Evolutionary conservation across 805 yeast species (phyloP).

Genomic region (Candida sakaeoensis): DNA sequence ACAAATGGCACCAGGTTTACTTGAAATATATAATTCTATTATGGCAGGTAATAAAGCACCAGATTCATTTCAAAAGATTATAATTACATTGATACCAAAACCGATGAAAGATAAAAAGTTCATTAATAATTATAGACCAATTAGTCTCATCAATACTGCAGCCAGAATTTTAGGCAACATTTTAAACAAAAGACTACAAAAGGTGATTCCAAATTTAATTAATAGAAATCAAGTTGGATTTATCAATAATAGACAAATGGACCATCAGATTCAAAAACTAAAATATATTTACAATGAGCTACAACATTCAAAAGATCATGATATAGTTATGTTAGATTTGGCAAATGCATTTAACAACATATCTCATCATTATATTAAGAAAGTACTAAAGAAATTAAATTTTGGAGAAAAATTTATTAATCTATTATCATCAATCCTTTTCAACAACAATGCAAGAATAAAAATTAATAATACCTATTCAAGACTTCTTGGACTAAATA

Average conservation of each 20-base stretch:
- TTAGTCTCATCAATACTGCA: background rate
- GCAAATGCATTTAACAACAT: constrained; percentile 41
- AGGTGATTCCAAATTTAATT: background rate
- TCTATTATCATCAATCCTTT: background rate
- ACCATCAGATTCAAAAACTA: background rate
- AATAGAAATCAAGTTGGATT: too few relatives aligned
- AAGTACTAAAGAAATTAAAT: constrained; percentile 82
- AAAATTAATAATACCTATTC: too few relatives aligned
- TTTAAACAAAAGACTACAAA: background rate
- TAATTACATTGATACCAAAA: background rate
- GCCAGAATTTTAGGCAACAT: background rate
- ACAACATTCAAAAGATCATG: background rate
- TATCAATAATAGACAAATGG: background rate
- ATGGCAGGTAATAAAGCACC: background rate
- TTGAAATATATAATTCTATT: background rate
- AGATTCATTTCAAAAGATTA: background rate
- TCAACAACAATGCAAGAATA: too few relatives aligned
- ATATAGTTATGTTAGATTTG: background rate
- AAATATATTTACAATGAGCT: too few relatives aligned
- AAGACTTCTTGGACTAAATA: too few relatives aligned
- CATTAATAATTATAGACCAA: background rate
- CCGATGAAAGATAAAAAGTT: background rate
- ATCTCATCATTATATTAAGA: constrained; percentile 69
- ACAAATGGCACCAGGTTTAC: background rate
- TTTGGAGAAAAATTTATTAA: constrained; percentile 13